Percentiles rank a stretch among this genome's conserved stretches.
Evolutionary conservation across 495 filamentous ascomycete genomes (phyloP).

Genomic region (Neurospora hispaniola): DNA sequence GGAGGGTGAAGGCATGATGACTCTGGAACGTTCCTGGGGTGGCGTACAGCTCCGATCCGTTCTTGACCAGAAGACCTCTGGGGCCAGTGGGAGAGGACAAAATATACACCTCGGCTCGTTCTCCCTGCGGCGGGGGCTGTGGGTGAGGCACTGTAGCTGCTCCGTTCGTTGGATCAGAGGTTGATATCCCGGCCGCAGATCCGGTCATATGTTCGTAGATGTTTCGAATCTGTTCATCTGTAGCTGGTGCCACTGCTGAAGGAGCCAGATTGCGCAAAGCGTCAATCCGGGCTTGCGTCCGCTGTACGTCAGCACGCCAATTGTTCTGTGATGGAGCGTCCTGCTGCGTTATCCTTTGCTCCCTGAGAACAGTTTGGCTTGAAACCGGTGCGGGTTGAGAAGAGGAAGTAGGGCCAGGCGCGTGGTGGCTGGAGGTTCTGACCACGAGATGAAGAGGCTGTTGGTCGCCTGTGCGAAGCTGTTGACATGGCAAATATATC

Average conservation of each 20-base stretch:
- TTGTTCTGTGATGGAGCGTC: not conserved
- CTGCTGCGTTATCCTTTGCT: not conserved
- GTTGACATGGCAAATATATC: constrained; percentile 1
- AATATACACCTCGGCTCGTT: constrained; percentile 43
- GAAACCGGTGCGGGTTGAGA: constrained; percentile 10
- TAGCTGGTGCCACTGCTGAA: not conserved
- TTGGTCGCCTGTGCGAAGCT: constrained; percentile 37
- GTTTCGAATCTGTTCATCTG: constrained; percentile 1
- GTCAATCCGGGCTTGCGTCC: not conserved
- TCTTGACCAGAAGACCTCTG: constrained; percentile 45
- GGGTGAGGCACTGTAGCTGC: constrained; percentile 3
- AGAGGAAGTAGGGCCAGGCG: constrained; percentile 10
- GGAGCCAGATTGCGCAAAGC: not conserved
- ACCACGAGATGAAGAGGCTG: constrained; percentile 58
- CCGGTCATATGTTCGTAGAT: not conserved
- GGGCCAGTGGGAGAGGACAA: constrained; percentile 51
- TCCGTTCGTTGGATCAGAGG: not conserved
- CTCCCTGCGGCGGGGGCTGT: constrained; percentile 9
- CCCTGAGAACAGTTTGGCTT: constrained; percentile 1
- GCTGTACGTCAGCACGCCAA: not conserved
- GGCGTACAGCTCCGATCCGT: constrained; percentile 32
- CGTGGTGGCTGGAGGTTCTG: constrained; percentile 23
- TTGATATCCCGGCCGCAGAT: not conserved
- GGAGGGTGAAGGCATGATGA: not conserved
- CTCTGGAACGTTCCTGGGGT: constrained; percentile 18